Conservation (phyloP, 1,139 yeast species). For the Pichia sp. region DNA sequence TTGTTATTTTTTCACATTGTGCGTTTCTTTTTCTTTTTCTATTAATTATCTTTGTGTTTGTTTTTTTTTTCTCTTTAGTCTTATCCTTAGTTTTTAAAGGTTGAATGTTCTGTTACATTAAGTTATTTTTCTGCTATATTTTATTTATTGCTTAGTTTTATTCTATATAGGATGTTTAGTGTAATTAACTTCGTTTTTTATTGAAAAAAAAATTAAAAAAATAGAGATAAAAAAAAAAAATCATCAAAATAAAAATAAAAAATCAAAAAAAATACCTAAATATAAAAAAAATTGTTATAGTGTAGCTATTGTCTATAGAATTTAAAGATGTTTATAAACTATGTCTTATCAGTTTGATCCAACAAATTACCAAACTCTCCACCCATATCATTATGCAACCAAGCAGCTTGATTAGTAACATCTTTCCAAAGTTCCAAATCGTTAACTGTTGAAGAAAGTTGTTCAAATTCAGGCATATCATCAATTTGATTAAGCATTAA, state of each 20-base stretch:
- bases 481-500: slow-evolving; percentile 26
- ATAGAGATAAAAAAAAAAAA: not conserved
- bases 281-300: not conserved
- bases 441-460: slow-evolving; percentile 28
- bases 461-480: slow-evolving; percentile 26
- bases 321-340: no score
- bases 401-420: slow-evolving; percentile 66
- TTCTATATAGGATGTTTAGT: slow-evolving; percentile 10
- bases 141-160: slow-evolving; percentile 6
- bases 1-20: not conserved
- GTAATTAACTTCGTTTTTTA: slow-evolving; percentile 13
- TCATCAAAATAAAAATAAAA: no score
- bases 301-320: not conserved
- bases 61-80: slow-evolving; percentile 8
- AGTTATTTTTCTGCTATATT: slow-evolving; percentile 2
- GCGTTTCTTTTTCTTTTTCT: not conserved
- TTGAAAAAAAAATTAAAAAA: slow-evolving; percentile 5
- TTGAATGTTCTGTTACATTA: slow-evolving; percentile 5
- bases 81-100: slow-evolving; percentile 5
- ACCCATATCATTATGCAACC: slow-evolving; percentile 37
- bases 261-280: not conserved
- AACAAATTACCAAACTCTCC: slow-evolving; percentile 14
- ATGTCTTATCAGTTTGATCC: slow-evolving; percentile 6
- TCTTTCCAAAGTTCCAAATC: slow-evolving; percentile 72
- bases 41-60: slow-evolving; percentile 13